Base-by-base conservation (phyloP, 208 protist species). In the Leptomonas pyrrhocoris region DNA sequence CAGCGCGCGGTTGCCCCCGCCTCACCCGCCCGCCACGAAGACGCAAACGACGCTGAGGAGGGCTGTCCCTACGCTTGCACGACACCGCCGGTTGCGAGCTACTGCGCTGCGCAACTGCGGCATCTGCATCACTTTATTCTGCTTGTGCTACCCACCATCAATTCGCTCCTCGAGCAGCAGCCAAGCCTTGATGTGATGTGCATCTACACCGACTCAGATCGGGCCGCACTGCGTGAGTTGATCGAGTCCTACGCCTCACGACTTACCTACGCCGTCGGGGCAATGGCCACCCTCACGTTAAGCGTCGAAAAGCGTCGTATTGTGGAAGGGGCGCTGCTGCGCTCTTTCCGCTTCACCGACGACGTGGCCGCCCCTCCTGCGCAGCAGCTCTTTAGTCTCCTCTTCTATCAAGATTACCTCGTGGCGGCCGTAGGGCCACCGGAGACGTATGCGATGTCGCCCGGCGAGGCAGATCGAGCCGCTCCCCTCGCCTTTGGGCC, bases 161-260 rank as follows among this genome's bases (percentile, higher is more conserved):
- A 81, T 62, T 38, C 68, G 25, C 73, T 89, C 59, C 80, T 95
- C 18, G 27, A 38, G 9, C 40, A 60, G 31, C 59, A 61, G 38
- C 87, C 90, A 1, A 77, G 77, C 13, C 86, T 89, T 34, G 87
- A 95, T 68, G 61, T 88, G 2, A 78, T 83, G n/a, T 53, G 67
- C 11, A 77, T 85, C 27, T 85, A 87, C 73, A 88, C 84, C 9
- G 57, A 65, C 21, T 73, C 80, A 23, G 90, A 95, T 58, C 55
- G 72, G 4, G 51, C 36, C 8, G 64, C 89, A 21, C 49, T 95
- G 63, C 76, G 79, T 3, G 67, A 81, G 38, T 61, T 90, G 34
- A 80, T 93, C 28, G 79, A 83, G 58, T 68, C 77, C n/a, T 77
- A 83, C 57, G 68, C 80, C 23, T 36, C 64, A 1, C 73, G 83